Evolutionary conservation across 2,329 filamentous ascomycete genomes (phyloP).

Genomic region (Scedosporium dehoogii): DNA sequence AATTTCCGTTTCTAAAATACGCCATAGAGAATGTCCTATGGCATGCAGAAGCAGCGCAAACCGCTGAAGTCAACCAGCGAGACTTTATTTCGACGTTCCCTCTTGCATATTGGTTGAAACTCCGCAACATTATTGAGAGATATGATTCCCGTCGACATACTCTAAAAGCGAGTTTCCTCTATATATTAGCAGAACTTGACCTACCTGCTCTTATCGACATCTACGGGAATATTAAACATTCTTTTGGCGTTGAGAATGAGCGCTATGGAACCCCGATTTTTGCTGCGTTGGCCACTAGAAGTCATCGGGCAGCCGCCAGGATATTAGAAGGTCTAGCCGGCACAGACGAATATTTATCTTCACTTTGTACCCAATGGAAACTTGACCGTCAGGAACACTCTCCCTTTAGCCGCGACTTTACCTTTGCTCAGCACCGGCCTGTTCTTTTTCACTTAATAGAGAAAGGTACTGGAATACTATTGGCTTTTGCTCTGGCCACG

Average conservation of each 20-base stretch:
- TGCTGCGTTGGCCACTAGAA: background rate
- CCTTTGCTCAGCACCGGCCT: background rate
- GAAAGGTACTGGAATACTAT: background rate
- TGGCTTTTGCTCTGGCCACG: background rate
- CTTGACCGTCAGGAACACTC: background rate
- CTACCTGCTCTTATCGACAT: background rate
- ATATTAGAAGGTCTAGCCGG: background rate
- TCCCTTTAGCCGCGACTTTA: background rate
- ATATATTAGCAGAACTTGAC: background rate
- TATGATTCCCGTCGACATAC: background rate
- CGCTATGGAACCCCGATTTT: background rate
- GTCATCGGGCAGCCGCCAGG: background rate
- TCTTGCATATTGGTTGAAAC: background rate
- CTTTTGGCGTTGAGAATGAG: background rate
- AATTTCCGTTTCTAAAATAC: background rate
- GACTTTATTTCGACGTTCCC: background rate
- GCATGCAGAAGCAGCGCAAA: background rate
- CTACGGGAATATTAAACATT: background rate
- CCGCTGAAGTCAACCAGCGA: background rate
- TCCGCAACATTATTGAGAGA: background rate
- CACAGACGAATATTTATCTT: background rate
- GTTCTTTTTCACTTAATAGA: background rate
- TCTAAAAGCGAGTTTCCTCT: background rate
- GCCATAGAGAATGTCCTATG: background rate
- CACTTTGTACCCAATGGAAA: background rate